phyloP scores from a whole-genome alignment of 2,329 filamentous ascomycete genomes.

The Exophiala bonariae region DNA sequence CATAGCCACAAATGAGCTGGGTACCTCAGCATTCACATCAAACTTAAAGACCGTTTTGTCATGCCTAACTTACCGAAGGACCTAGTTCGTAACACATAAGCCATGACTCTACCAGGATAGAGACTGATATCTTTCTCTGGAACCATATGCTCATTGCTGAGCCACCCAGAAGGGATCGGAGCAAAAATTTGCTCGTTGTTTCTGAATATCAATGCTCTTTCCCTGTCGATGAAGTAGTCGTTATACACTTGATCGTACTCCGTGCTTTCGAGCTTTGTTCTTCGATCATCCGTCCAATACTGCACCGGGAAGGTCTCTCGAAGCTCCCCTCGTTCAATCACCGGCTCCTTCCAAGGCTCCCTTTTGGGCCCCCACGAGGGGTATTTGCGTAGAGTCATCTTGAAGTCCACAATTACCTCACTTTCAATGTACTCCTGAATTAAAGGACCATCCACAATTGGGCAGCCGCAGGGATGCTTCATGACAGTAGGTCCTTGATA shows the following conservation, averaged over 20 bases:
- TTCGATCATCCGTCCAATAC: constrained; percentile 7
- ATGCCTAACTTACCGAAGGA: constrained; percentile 3
- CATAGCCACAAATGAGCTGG: constrained; percentile 6
- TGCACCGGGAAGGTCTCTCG: constrained; percentile 8
- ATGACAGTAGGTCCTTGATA: constrained; percentile 21
- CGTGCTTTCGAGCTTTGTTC: constrained; percentile 6
- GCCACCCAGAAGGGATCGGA: constrained; percentile 9
- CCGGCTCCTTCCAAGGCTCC: constrained; percentile 6
- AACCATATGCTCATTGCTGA: constrained; percentile 8
- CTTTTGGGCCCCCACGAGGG: constrained; percentile 6
- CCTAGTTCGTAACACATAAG: constrained; percentile 10
- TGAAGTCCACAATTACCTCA: constrained; percentile 23
- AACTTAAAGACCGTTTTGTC: no score
- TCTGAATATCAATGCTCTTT: constrained; percentile 7
- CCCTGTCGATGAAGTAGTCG: constrained; percentile 13
- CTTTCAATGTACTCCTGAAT: constrained; percentile 12
- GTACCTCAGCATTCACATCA: no score
- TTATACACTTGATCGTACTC: constrained; percentile 13
- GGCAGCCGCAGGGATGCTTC: constrained; percentile 10
- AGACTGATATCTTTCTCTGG: constrained; percentile 12
- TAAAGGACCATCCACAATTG: constrained; percentile 5
- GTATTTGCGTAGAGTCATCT: constrained; percentile 2
- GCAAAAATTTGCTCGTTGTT: constrained; percentile 14
- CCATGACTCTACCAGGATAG: constrained; percentile 11
- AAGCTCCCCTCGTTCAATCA: constrained; percentile 4